phyloP scores from a whole-genome alignment of 768 basidiomycete genomes.

The Xanthoconium stramineum region DNA sequence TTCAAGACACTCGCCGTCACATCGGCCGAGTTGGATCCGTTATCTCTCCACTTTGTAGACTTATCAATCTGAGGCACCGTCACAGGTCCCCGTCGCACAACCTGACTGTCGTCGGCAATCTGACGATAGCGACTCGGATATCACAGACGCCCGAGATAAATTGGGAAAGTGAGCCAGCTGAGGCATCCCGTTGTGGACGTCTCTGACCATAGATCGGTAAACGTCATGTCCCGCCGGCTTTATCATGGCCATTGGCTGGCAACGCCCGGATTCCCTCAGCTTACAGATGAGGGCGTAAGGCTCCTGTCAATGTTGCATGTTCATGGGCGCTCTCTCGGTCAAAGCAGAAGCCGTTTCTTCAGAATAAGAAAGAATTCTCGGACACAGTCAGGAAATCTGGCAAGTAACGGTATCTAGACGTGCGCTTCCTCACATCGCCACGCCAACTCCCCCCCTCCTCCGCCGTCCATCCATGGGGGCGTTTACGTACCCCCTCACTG shows the following conservation, averaged over 20 bases:
- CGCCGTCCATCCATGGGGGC: not conserved
- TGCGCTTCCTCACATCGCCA: not conserved
- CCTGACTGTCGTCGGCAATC: not conserved
- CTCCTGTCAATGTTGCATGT: not conserved
- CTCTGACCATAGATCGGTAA: not conserved
- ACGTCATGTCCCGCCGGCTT: not conserved
- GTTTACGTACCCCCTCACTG: not conserved
- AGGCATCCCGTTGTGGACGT: constrained; percentile 2
- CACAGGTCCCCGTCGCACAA: not conserved
- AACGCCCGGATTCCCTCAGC: not conserved
- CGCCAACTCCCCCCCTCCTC: not conserved
- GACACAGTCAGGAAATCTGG: not conserved
- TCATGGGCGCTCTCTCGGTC: not conserved
- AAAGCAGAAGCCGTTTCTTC: too few species aligned
- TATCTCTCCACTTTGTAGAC: not conserved
- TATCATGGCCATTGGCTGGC: not conserved
- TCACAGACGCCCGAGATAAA: not conserved
- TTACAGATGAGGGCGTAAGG: not conserved
- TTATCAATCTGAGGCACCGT: not conserved
- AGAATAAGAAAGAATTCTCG: not conserved
- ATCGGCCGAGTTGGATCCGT: too few species aligned
- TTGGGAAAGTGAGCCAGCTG: not conserved
- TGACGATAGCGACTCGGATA: not conserved
- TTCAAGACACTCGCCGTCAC: too few species aligned
- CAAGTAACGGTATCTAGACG: not conserved